A percentile compares a stretch with the other conserved stretches of the same genome.
Evolutionary conservation across 306 rosid genomes (phyloP).

Genomic region (Oemleria cerasiformis): DNA sequence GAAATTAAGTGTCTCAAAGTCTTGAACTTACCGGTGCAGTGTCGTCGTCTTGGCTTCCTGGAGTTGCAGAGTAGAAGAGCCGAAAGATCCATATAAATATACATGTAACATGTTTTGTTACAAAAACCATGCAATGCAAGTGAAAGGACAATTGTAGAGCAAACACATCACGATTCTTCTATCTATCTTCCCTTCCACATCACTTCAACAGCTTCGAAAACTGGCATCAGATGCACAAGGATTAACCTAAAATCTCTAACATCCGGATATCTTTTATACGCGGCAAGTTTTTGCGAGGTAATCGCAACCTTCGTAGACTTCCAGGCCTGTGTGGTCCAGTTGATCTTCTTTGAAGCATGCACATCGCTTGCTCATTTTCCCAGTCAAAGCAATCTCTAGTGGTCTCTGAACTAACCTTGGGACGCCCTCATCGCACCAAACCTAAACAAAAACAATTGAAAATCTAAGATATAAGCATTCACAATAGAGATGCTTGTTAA

Average conservation of each 20-base stretch:
- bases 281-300: constrained; percentile 59
- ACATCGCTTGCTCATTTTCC: constrained; percentile 88
- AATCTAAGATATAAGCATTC: constrained; percentile 4
- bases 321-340: constrained; percentile 64
- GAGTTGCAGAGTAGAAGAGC: too few species aligned
- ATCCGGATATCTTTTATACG: constrained; percentile 24
- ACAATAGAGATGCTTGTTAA: neutral
- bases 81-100: neutral
- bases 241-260: neutral
- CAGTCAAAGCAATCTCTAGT: constrained; percentile 78
- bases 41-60: too few species aligned
- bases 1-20: too few species aligned
- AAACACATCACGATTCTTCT: neutral
- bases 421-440: constrained; percentile 87
- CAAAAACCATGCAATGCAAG: neutral
- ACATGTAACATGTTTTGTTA: neutral
- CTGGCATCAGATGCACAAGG: neutral
- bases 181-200: neutral
- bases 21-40: too few species aligned
- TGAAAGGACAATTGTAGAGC: neutral
- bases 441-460: constrained; percentile 40
- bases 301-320: constrained; percentile 77
- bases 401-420: constrained; percentile 90
- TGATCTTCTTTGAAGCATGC: constrained; percentile 83
- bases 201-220: neutral